Percentiles rank a stretch among this genome's conserved stretches.
Evolutionary conservation across 768 basidiomycete species (phyloP).

Genomic region (Boletus reticuloceps): DNA sequence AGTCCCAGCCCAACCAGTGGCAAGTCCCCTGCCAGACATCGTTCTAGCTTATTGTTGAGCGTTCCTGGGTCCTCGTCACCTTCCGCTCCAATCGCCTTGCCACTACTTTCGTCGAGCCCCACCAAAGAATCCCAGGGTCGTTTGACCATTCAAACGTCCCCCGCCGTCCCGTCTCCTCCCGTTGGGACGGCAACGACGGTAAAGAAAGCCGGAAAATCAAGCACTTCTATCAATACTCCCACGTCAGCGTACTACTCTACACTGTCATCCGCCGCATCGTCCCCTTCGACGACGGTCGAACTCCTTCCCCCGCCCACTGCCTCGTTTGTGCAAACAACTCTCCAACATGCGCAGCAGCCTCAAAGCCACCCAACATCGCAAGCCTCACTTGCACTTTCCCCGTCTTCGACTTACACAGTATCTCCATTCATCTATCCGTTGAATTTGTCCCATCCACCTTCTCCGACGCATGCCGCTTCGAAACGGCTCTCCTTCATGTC

Average conservation of each 20-base stretch:
- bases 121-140: conserved; percentile 17
- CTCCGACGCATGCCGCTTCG: conserved; percentile 44
- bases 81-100: conserved; percentile 14
- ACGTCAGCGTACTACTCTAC: conserved; percentile 50
- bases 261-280: conserved; percentile 36
- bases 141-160: conserved; percentile 25
- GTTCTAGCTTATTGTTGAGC: conserved; percentile 47
- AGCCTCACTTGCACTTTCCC: conserved; percentile 12
- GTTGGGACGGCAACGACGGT: not conserved
- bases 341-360: conserved; percentile 11
- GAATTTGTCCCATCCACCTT: conserved; percentile 38
- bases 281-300: conserved; percentile 37
- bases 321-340: conserved; percentile 21
- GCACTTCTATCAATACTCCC: conserved; percentile 40
- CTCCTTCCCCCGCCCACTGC: conserved; percentile 27
- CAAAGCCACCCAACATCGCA: conserved; percentile 18
- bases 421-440: conserved; percentile 25
- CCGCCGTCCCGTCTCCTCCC: conserved; percentile 7
- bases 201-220: conserved; percentile 16
- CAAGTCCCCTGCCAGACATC: conserved; percentile 34
- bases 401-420: conserved; percentile 26
- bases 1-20: conserved; percentile 59
- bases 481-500: conserved; percentile 89
- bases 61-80: conserved; percentile 40
- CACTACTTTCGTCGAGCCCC: conserved; percentile 30